Evolutionary conservation across 495 filamentous ascomycete species (phyloP), one percentile per base, ranked within the genome.

Genomic region (Glonium stellatum): DNA sequence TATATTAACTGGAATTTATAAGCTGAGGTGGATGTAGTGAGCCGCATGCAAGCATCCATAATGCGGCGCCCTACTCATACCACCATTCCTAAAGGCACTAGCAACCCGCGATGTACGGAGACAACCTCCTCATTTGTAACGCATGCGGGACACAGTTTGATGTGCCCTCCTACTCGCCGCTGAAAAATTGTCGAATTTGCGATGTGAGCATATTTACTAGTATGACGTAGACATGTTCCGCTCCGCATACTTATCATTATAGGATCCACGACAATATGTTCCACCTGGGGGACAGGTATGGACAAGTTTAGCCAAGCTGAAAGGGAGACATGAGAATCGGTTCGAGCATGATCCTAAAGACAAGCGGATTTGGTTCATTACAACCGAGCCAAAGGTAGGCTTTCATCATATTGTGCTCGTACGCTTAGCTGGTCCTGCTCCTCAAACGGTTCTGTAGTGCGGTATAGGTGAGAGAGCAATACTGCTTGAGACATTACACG

Each of bases 391-490:
- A 4, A 84, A 77, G 64, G 74, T 75, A 60, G 22, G 54, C 55
- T 31, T n/a, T 11, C 37, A 5, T 57, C 21, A 25, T 15, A 46
- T 25, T 18, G 25, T 39, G 19, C 63, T 62, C 36, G 13, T 18
- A 48, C 1, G 5, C 6, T 48, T 10, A 9, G 15, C 13, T 48
- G 27, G 39, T 23, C 27, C 21, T 44, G 15, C 25, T 22, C 48
- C 11, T 49, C 15, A 15, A 15, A 22, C 1, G 34, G 25, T 35
- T 51, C 15, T 63, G 39, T 64, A 70, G 64, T 75, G 87, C 59
- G 87, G 71, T 47, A 92, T 91, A 58, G 87, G 87, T 18, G 84
- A 92, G 67, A 79, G 88, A 12, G 82, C 82, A 49, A 79, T 90
- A 39, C 74, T 92, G 13, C 70, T 90, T 25, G 71, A 73, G 35